phyloP scores from a whole-genome alignment of 2,329 filamentous ascomycete species.

The Elsinoe perseae region DNA sequence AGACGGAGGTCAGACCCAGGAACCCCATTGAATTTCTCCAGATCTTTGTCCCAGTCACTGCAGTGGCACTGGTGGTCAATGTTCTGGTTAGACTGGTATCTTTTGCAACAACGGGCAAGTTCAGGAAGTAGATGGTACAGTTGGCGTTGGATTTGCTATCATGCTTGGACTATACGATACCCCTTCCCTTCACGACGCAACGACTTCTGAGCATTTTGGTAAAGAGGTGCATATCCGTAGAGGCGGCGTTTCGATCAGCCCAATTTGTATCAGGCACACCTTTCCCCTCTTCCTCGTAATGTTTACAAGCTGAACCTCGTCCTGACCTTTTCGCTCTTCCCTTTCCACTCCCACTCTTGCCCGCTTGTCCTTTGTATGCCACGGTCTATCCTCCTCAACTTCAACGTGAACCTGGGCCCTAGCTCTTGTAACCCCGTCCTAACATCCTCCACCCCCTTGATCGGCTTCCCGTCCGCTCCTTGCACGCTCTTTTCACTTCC shows the following conservation, averaged over 20 bases:
- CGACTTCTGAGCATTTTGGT: background rate
- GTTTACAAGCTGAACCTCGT: slow-evolving; percentile 82
- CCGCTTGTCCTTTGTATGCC: slow-evolving; percentile 71
- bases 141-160: background rate
- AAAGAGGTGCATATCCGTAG: background rate
- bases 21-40: slow-evolving; percentile 37
- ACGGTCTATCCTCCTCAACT: slow-evolving; percentile 83
- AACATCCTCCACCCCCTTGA: slow-evolving; percentile 79
- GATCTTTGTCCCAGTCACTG: slow-evolving; percentile 36
- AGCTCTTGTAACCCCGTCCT: slow-evolving; percentile 84
- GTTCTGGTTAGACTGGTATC: slow-evolving; percentile 28
- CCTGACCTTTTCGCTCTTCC: slow-evolving; percentile 84
- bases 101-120: slow-evolving; percentile 17
- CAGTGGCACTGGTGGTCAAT: slow-evolving; percentile 31
- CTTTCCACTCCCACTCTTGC: slow-evolving; percentile 94
- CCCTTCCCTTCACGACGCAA: slow-evolving; percentile 9
- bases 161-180: slow-evolving; percentile 6
- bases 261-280: background rate
- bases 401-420: slow-evolving; percentile 75
- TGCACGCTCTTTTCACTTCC: slow-evolving; percentile 80
- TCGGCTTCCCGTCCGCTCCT: slow-evolving; percentile 69
- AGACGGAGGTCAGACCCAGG: slow-evolving; percentile 39
- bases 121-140: slow-evolving; percentile 4
- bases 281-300: background rate
- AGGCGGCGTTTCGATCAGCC: background rate